Evolutionary conservation across 495 filamentous ascomycete species (phyloP), one percentile per base, ranked within the genome.

Genomic region (Hypoxylon lienhwacheense): DNA sequence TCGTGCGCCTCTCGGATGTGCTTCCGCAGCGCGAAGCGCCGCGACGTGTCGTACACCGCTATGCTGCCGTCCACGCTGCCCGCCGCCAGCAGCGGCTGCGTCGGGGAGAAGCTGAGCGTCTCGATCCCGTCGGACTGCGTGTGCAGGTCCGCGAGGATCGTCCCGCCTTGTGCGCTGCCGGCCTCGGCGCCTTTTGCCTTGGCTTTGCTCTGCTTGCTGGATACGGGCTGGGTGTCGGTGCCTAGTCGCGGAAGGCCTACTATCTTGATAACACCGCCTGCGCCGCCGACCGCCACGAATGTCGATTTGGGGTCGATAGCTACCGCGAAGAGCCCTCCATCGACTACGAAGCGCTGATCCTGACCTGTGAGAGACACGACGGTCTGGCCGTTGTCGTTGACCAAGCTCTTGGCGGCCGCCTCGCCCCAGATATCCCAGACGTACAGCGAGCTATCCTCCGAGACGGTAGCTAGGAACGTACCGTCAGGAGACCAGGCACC

Each of bases 371-470:
- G 76, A 0, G 83, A 86, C 3, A 98, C 86, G 12, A 96, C 81
- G 33, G 86, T 89, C 41, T 83, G 83, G 14, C 85, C 83, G 35
- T 81, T 82, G 31, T 84, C 82, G 34, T 80, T 81, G 7, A 83
- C 76, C 8, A 93, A 72, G 7, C 85, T 88, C 29, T 85, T 84
- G 0, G 86, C 88, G 11, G 86, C 85, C 0, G 89, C 91, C 29
- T 83, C 83, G 22, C 91, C 89, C 70, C 90, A 96, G 7, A 90
- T 87, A 69, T 97, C 93, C 79, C 89, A 96, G 29, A 96, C 91
- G 70, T 90, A 90, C 58, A 99, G 82, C 55, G 83, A 89, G 17
- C 84, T 81, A 65, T 97, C 93, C 65, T 97, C 92, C 25, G 83
- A 83, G 4, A 97, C 92, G 0, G 91, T 96, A 1, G 87, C 91